Evolutionary conservation across 2,329 filamentous ascomycete species (phyloP).

Genomic region (Cladosporium sp.): DNA sequence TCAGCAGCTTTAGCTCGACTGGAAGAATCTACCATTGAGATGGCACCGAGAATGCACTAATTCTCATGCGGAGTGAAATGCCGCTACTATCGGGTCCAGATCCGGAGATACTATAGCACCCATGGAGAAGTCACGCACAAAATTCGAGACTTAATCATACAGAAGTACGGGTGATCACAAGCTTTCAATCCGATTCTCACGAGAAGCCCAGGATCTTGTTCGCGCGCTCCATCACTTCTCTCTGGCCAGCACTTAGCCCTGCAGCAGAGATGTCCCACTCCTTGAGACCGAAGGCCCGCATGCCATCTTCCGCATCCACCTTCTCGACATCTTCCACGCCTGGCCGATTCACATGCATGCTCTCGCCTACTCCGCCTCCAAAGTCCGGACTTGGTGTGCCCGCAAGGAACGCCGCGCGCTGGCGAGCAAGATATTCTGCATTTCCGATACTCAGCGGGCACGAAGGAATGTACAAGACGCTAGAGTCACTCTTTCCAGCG

Average conservation of each 20-base stretch:
- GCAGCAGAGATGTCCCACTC: slow-evolving; percentile 46
- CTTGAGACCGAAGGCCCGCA: slow-evolving; percentile 52
- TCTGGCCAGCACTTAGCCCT: slow-evolving; percentile 49
- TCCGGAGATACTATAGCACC: too few species aligned
- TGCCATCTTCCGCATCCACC: slow-evolving; percentile 42
- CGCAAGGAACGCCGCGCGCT: slow-evolving; percentile 65
- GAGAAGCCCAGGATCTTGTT: slow-evolving; percentile 54
- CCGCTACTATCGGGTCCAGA: too few species aligned
- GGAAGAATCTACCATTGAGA: too few species aligned
- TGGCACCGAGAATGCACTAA: too few species aligned
- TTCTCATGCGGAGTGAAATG: too few species aligned
- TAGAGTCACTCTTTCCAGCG: slow-evolving; percentile 66
- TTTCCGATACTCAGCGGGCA: slow-evolving; percentile 76
- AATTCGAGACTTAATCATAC: too few species aligned
- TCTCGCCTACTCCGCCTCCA: slow-evolving; percentile 61
- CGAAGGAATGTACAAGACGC: slow-evolving; percentile 83
- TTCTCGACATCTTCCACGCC: slow-evolving; percentile 35
- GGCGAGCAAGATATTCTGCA: slow-evolving; percentile 64
- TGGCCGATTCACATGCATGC: slow-evolving; percentile 41
- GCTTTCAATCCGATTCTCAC: not conserved
- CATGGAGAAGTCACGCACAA: too few species aligned
- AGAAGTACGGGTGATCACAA: not conserved
- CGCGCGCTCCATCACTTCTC: slow-evolving; percentile 46
- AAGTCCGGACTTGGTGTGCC: slow-evolving; percentile 52
- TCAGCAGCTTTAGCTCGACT: too few species aligned